Conservation (phyloP, 2,329 filamentous ascomycete genomes). For the Septoria linicola region DNA sequence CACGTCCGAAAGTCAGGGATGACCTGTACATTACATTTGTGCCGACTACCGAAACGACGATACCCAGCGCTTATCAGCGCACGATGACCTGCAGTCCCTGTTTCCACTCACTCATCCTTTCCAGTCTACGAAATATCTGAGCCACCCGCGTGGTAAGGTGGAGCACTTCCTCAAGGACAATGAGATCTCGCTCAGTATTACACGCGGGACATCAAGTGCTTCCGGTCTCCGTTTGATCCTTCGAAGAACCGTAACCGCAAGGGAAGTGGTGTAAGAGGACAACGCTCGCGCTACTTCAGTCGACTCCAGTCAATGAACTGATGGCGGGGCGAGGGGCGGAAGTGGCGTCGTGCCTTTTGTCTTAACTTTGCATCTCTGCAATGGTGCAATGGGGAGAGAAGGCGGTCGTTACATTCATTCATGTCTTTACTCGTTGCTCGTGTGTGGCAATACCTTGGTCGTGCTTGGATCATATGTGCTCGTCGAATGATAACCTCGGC, state of each 20-base stretch:
- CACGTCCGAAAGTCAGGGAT: neutral
- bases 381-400: neutral
- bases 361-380: neutral
- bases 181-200: constrained; percentile 56
- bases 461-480: too few relatives aligned
- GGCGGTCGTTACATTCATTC: neutral
- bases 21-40: constrained; percentile 9
- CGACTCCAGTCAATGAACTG: neutral
- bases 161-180: constrained; percentile 53
- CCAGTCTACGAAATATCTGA: neutral
- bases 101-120: neutral
- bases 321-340: constrained; percentile 3
- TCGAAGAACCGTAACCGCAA: constrained; percentile 13
- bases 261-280: constrained; percentile 14
- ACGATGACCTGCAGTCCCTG: neutral
- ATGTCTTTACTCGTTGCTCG: neutral
- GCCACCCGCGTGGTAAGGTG: constrained; percentile 50
- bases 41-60: constrained; percentile 5
- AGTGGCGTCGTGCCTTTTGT: neutral
- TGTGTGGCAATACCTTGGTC: neutral
- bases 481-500: too few relatives aligned
- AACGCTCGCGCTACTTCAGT: neutral
- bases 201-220: constrained; percentile 48
- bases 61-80: constrained; percentile 10
- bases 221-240: neutral